phyloP scores from a whole-genome alignment of 2,329 filamentous ascomycete species.

The Hypoxylon sp. region DNA sequence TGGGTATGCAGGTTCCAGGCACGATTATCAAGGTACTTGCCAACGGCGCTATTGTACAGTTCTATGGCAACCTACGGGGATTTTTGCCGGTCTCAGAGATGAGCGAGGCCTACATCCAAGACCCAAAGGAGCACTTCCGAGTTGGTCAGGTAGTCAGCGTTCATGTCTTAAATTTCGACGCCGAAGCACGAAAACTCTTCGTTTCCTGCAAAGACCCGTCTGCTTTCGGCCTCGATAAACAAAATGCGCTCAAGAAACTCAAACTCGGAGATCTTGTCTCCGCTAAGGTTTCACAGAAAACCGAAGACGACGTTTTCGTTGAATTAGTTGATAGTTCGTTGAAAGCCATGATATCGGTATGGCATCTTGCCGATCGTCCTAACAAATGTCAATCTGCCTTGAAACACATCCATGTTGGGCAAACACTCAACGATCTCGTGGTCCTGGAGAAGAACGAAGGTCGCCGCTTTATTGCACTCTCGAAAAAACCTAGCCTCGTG shows the following conservation, averaged over 20 bases:
- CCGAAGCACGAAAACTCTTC: conserved; percentile 78
- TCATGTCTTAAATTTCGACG: conserved; percentile 85
- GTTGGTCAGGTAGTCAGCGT: conserved; percentile 92
- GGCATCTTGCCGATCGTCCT: conserved; percentile 89
- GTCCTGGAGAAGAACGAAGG: conserved; percentile 88
- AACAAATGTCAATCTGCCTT: conserved; percentile 78
- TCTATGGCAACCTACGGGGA: conserved; percentile 86
- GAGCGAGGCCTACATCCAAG: conserved; percentile 95
- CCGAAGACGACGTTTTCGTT: conserved; percentile 80
- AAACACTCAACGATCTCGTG: conserved; percentile 84
- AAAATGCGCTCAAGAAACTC: conserved; percentile 81
- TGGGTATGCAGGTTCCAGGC: conserved; percentile 85
- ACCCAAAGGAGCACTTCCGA: conserved; percentile 90
- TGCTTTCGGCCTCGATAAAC: conserved; percentile 80
- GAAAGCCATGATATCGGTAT: conserved; percentile 81
- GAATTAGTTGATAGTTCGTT: conserved; percentile 82
- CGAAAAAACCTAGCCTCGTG: conserved; percentile 86
- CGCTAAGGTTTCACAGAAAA: conserved; percentile 86
- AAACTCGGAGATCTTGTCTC: conserved; percentile 81
- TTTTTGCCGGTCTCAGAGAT: conserved; percentile 96
- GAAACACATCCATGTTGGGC: conserved; percentile 87
- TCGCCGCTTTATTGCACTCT: conserved; percentile 81
- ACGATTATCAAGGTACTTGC: conserved; percentile 86
- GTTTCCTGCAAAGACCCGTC: conserved; percentile 95
- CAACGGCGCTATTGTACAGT: conserved; percentile 90